phyloP scores from a whole-genome alignment of 768 basidiomycete species.

The Candolleomyces efflorescens region DNA sequence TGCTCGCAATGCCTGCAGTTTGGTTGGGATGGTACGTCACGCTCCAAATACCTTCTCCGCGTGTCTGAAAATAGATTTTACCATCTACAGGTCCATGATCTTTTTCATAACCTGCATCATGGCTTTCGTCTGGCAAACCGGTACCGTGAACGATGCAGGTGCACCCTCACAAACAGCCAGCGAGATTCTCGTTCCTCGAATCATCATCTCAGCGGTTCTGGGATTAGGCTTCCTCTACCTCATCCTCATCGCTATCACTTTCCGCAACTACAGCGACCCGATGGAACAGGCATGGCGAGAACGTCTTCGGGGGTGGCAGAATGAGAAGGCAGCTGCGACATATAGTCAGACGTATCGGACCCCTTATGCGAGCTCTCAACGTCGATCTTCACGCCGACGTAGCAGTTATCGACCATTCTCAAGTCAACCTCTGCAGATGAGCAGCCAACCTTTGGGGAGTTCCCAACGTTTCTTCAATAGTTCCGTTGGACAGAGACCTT shows the following conservation, averaged over 20 bases:
- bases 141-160: slow-evolving; percentile 29
- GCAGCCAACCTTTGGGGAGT: no score
- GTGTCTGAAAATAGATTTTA: background rate
- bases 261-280: slow-evolving; percentile 36
- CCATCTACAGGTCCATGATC: slow-evolving; percentile 47
- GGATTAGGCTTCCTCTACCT: slow-evolving; percentile 42
- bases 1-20: slow-evolving; percentile 55
- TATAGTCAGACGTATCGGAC: no score
- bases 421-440: no score
- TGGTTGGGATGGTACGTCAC: slow-evolving; percentile 55
- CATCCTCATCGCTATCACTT: slow-evolving; percentile 37
- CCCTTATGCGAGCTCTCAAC: no score
- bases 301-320: background rate
- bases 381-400: no score
- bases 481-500: no score
- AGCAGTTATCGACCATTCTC: no score
- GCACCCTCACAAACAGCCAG: slow-evolving; percentile 22
- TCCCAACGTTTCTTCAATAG: no score
- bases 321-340: background rate
- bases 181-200: slow-evolving; percentile 32
- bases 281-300: slow-evolving; percentile 14
- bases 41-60: background rate
- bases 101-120: slow-evolving; percentile 52
- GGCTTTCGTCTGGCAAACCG: slow-evolving; percentile 61
- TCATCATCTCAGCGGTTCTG: slow-evolving; percentile 37